These are phyloP conservation scores for Coemansia sp. DNA, from an alignment of 192 early-diverging fungal genomes.

Conservation along the genomic window DNA sequence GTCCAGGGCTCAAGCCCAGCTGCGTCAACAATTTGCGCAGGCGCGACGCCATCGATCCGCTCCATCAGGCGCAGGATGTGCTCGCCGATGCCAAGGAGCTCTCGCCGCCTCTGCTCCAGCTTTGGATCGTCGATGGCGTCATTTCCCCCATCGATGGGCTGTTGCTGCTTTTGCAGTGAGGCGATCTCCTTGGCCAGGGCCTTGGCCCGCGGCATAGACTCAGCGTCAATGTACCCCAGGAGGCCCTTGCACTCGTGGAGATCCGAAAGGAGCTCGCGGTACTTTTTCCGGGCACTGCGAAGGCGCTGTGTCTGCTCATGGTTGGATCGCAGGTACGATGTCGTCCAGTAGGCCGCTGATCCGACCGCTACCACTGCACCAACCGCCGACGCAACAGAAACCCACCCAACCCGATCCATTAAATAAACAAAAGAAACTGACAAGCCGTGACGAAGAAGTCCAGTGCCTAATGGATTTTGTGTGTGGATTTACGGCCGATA, in stretches of 20 bases:
- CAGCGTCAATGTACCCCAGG: slow-evolving; percentile 22
- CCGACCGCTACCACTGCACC: slow-evolving; percentile 15
- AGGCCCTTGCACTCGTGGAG: slow-evolving; percentile 35
- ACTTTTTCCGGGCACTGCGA: slow-evolving; percentile 25
- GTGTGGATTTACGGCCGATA: not conserved
- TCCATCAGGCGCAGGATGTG: slow-evolving; percentile 37
- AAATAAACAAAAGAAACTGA: not conserved
- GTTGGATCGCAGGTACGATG: slow-evolving; percentile 17
- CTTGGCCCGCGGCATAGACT: slow-evolving; percentile 13
- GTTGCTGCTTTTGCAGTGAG: no score
- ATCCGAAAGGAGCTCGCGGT: slow-evolving; percentile 18
- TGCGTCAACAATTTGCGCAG: slow-evolving; percentile 36
- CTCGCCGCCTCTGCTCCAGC: slow-evolving; percentile 1
- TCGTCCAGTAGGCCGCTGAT: slow-evolving; percentile 7
- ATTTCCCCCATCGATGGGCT: no score
- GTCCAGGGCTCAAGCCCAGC: slow-evolving; percentile 45
- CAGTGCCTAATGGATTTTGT: not conserved
- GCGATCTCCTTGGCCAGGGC: slow-evolving; percentile 1
- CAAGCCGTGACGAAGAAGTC: not conserved
- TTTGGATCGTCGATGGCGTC: not conserved
- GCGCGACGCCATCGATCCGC: slow-evolving; percentile 37
- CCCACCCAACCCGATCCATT: not conserved
- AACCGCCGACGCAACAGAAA: slow-evolving; percentile 2
- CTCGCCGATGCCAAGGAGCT: slow-evolving; percentile 22
- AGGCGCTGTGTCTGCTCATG: slow-evolving; percentile 18